Evolutionary conservation across 345 rosid species (phyloP).

Genomic region (Erysimum cheiranthoides): DNA sequence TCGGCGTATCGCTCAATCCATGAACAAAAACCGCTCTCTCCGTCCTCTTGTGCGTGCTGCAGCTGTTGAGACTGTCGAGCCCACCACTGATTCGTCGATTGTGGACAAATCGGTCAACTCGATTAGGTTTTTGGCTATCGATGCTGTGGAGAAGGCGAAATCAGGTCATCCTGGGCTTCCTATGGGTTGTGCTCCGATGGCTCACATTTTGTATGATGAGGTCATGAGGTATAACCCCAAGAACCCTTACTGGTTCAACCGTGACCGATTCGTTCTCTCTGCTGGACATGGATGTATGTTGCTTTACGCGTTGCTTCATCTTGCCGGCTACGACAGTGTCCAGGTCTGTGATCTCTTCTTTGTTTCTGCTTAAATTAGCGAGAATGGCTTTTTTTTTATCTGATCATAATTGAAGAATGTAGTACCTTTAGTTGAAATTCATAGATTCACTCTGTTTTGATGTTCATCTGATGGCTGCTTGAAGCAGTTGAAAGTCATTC

Average conservation of each 20-base stretch:
- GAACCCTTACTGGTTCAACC: conserved; percentile 99
- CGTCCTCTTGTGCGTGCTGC: conserved; percentile 46
- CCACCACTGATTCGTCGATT: conserved; percentile 42
- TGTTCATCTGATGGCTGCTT: conserved; percentile 14
- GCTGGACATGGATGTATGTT: conserved; percentile 99
- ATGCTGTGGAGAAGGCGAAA: conserved; percentile 64
- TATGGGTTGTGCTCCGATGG: conserved; percentile 80
- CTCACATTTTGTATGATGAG: conserved; percentile 94
- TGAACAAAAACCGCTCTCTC: conserved; percentile 41
- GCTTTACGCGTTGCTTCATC: conserved; percentile 93
- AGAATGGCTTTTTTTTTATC: background rate
- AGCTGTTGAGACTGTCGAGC: conserved; percentile 39
- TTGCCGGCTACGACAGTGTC: conserved; percentile 96
- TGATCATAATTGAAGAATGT: conserved; percentile 25
- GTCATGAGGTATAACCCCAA: conserved; percentile 97
- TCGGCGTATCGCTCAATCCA: conserved; percentile 35
- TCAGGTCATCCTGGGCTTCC: conserved; percentile 71
- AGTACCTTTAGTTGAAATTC: background rate
- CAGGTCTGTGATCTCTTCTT: conserved; percentile 51
- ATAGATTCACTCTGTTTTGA: conserved; percentile 9
- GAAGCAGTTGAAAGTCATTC: background rate
- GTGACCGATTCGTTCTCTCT: conserved; percentile 92
- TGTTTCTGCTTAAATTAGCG: background rate
- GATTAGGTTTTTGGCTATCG: conserved; percentile 60
- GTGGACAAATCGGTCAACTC: conserved; percentile 58